Conservation (phyloP, 345 rosid genomes). For the Eucalyptus leucophloia region DNA sequence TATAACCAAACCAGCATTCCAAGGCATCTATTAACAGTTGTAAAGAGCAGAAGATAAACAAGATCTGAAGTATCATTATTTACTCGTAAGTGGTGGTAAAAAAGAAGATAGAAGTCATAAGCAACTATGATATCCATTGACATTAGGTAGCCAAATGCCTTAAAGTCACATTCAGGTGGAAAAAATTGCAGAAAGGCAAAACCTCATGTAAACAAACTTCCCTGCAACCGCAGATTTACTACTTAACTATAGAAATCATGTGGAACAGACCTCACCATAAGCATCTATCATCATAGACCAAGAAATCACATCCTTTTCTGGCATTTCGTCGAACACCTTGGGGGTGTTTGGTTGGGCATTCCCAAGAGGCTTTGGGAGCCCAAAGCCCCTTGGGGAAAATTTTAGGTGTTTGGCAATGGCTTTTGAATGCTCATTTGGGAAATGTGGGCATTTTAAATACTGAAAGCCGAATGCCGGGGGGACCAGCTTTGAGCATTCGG, state of each 20-base stretch:
- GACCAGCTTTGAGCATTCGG: no score
- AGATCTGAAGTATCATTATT: neutral
- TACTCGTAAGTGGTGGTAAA: neutral
- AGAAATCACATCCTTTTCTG: constrained; percentile 18
- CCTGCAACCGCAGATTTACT: neutral
- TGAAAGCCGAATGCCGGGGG: no score
- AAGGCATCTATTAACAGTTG: neutral
- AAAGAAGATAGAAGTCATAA: neutral
- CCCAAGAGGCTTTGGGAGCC: no score
- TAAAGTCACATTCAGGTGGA: no score
- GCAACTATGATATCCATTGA: neutral
- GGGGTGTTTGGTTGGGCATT: no score
- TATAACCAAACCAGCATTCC: neutral
- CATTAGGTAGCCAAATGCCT: neutral
- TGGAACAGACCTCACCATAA: constrained; percentile 9
- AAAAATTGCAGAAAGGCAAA: neutral
- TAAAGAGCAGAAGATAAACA: neutral
- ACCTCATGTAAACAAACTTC: neutral
- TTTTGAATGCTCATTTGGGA: no score
- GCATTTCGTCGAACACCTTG: constrained; percentile 29
- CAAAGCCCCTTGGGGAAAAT: no score
- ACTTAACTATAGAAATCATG: neutral
- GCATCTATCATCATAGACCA: constrained; percentile 37
- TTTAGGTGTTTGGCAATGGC: no score
- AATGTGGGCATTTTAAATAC: no score